Conservation (phyloP, 2,329 filamentous ascomycete species). For the Aspergillus tubingensis region DNA sequence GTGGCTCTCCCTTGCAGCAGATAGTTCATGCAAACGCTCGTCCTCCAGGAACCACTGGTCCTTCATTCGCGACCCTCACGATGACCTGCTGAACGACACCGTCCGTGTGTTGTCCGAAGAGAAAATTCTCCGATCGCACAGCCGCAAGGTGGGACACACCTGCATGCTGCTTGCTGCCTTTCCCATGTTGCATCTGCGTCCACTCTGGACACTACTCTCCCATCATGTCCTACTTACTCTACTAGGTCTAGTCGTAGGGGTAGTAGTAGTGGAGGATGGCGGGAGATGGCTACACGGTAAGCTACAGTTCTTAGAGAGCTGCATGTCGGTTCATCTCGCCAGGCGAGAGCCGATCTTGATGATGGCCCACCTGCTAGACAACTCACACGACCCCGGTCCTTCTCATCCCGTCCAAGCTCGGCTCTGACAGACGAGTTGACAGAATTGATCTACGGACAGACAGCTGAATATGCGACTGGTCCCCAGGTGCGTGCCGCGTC, state of each 20-base stretch:
- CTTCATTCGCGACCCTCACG: neutral
- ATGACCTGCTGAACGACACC: neutral
- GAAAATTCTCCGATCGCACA: constrained; percentile 1
- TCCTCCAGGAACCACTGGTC: neutral
- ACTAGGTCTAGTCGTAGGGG: neutral
- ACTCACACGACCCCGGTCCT: neutral
- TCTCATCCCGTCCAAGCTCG: neutral
- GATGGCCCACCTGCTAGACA: neutral
- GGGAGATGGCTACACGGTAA: neutral
- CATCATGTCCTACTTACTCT: neutral
- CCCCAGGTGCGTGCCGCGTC: neutral
- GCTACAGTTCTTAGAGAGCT: neutral
- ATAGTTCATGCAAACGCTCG: constrained; percentile 7
- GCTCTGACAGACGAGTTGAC: neutral
- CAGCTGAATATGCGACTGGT: neutral
- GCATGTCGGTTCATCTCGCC: neutral
- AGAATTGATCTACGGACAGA: neutral
- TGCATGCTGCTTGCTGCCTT: neutral
- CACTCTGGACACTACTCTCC: neutral
- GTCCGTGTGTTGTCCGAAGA: constrained; percentile 2
- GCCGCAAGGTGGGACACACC: neutral
- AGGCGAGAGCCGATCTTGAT: neutral
- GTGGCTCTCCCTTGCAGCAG: constrained; percentile 6
- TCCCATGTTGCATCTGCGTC: neutral
- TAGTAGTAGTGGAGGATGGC: neutral